Conservation (phyloP, 2,329 filamentous ascomycete species). For the Monilinia polystroma region DNA sequence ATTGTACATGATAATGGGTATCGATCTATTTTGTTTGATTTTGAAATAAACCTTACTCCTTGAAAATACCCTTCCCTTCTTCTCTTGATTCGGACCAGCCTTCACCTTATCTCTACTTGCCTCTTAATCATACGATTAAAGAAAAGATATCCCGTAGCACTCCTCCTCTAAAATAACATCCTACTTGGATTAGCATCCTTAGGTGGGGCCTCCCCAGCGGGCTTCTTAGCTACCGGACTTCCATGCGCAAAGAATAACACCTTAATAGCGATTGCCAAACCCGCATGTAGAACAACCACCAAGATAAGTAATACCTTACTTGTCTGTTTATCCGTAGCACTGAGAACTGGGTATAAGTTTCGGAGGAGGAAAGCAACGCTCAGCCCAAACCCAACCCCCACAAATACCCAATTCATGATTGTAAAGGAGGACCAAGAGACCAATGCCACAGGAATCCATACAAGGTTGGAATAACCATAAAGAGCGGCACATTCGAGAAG, state of each 20-base stretch:
- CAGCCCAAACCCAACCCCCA: slow-evolving; percentile 78
- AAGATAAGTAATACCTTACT: slow-evolving; percentile 83
- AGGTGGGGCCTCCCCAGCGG: slow-evolving; percentile 22
- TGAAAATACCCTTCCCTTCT: neutral
- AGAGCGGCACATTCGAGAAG: slow-evolving; percentile 92
- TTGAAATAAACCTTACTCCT: neutral
- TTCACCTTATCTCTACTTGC: neutral
- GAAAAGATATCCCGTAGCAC: neutral
- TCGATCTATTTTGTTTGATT: slow-evolving; percentile 16
- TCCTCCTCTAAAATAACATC: slow-evolving; percentile 20
- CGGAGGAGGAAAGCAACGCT: slow-evolving; percentile 81
- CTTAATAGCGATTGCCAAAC: slow-evolving; percentile 92
- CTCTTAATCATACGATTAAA: no score
- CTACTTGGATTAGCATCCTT: slow-evolving; percentile 23
- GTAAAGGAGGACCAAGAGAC: slow-evolving; percentile 86
- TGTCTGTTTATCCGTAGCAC: slow-evolving; percentile 86
- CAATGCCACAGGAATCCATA: slow-evolving; percentile 93
- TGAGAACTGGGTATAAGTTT: slow-evolving; percentile 88
- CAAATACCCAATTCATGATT: slow-evolving; percentile 90
- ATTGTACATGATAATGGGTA: slow-evolving; percentile 17
- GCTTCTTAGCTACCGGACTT: slow-evolving; percentile 50
- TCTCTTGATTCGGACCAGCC: neutral
- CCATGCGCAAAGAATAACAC: slow-evolving; percentile 90
- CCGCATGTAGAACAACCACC: slow-evolving; percentile 82
- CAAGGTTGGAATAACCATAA: slow-evolving; percentile 94